phyloP scores from a whole-genome alignment of 106 monocot genomes.

The Triglochin maritima region DNA sequence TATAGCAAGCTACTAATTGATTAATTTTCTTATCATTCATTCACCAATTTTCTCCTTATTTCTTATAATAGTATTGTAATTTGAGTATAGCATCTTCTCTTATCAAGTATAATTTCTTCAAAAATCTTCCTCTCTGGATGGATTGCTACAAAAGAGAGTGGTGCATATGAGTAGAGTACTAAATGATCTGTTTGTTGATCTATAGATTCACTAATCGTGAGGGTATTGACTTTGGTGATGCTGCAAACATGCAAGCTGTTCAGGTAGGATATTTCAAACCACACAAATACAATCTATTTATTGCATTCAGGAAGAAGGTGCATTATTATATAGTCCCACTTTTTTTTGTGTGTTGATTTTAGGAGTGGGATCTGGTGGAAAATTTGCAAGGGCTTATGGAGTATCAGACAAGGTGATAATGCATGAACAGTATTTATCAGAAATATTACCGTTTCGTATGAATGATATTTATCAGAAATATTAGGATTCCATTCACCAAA shows the following conservation, averaged over 20 bases:
- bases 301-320: not conserved
- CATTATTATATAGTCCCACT: not conserved
- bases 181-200: not conserved
- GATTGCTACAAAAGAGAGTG: too few species aligned
- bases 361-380: slow-evolving; percentile 97
- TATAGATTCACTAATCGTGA: slow-evolving; percentile 88
- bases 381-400: slow-evolving; percentile 88
- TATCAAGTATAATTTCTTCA: too few species aligned
- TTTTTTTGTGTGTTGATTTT: slow-evolving; percentile 13
- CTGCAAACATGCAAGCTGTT: slow-evolving; percentile 79
- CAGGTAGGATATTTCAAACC: slow-evolving; percentile 40
- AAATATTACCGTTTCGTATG: not conserved
- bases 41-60: too few species aligned
- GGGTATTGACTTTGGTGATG: slow-evolving; percentile 98
- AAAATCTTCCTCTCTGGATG: too few species aligned
- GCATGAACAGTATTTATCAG: not conserved
- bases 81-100: too few species aligned
- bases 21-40: too few species aligned
- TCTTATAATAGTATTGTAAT: too few species aligned
- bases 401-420: slow-evolving; percentile 77
- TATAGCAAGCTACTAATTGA: too few species aligned
- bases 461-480: not conserved
- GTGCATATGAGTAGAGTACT: too few species aligned
- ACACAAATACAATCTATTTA: not conserved
- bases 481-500: too few species aligned